phyloP scores from a whole-genome alignment of 441 rosid genomes.

The Aquilaria agallochum region DNA sequence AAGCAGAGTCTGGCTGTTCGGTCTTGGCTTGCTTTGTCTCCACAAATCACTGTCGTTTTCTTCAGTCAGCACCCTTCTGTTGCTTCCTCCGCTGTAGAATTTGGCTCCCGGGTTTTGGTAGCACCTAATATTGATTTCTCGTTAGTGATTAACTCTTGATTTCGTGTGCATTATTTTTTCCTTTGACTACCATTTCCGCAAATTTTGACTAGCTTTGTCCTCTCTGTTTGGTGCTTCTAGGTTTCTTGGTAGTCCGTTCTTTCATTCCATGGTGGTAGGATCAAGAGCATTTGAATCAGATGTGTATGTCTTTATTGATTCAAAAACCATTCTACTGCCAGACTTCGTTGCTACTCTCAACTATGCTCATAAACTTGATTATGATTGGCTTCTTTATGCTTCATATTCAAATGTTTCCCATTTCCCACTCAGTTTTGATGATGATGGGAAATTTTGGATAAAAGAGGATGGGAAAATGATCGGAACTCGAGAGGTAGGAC shows the following conservation, averaged over 20 bases:
- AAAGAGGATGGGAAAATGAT: conserved; percentile 42
- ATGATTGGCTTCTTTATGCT: conserved; percentile 81
- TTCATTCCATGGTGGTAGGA: conserved; percentile 86
- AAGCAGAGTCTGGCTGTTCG: conserved; percentile 53
- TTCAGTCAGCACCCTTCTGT: conserved; percentile 61
- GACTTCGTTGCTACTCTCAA: conserved; percentile 53
- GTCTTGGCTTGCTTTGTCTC: conserved; percentile 82
- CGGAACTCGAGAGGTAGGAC: conserved; percentile 61
- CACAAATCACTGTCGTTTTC: conserved; percentile 53
- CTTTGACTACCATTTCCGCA: neutral
- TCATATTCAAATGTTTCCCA: conserved; percentile 38
- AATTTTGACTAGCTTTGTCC: neutral
- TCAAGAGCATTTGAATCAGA: conserved; percentile 38
- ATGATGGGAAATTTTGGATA: conserved; percentile 53
- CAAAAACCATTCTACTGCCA: conserved; percentile 51
- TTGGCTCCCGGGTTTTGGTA: conserved; percentile 55
- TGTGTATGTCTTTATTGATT: conserved; percentile 47
- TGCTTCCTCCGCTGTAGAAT: conserved; percentile 41
- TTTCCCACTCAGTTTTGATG: conserved; percentile 53
- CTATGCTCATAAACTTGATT: conserved; percentile 49
- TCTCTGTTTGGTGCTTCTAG: conserved; percentile 22
- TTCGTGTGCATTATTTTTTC: neutral
- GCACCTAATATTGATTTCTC: conserved; percentile 77
- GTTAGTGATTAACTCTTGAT: conserved; percentile 33
- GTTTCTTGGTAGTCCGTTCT: conserved; percentile 80